Conservation (phyloP, 306 rosid genomes). For the Prosopis cineraria region DNA sequence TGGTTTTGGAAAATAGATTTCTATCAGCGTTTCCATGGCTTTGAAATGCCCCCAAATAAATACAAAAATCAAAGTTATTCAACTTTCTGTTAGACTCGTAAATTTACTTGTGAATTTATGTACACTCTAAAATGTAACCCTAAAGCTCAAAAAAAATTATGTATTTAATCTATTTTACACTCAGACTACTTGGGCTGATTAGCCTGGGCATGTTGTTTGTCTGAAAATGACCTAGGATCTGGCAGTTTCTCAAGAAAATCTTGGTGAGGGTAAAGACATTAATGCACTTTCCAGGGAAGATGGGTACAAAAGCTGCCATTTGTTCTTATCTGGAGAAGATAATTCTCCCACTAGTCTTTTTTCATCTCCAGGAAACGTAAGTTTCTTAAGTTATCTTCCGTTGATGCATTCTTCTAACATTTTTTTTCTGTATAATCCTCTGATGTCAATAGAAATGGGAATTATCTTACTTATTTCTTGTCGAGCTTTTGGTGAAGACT, state of each 20-base stretch:
- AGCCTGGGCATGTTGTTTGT: slow-evolving; percentile 29
- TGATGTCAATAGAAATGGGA: slow-evolving; percentile 5
- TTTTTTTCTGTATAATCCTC: slow-evolving; percentile 25
- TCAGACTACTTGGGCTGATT: slow-evolving; percentile 1
- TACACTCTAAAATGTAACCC: neutral
- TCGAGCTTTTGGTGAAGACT: neutral
- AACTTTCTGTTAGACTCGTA: neutral
- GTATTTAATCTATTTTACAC: slow-evolving; percentile 5
- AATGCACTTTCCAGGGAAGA: slow-evolving; percentile 53
- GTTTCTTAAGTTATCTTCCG: slow-evolving; percentile 26
- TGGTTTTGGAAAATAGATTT: neutral
- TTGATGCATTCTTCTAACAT: neutral
- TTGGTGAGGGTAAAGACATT: slow-evolving; percentile 30
- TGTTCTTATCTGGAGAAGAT: slow-evolving; percentile 74
- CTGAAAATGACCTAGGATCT: slow-evolving; percentile 51
- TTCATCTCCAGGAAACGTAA: slow-evolving; percentile 73
- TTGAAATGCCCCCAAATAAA: neutral
- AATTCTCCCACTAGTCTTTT: slow-evolving; percentile 46
- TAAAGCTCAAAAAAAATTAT: neutral
- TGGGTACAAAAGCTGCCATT: slow-evolving; percentile 52
- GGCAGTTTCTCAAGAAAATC: slow-evolving; percentile 33
- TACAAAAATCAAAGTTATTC: neutral
- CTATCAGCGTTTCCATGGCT: neutral
- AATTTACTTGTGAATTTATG: neutral
- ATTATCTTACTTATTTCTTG: slow-evolving; percentile 7